Conservation (phyloP, 2,329 filamentous ascomycete species). For the Aspergillus sergii region DNA sequence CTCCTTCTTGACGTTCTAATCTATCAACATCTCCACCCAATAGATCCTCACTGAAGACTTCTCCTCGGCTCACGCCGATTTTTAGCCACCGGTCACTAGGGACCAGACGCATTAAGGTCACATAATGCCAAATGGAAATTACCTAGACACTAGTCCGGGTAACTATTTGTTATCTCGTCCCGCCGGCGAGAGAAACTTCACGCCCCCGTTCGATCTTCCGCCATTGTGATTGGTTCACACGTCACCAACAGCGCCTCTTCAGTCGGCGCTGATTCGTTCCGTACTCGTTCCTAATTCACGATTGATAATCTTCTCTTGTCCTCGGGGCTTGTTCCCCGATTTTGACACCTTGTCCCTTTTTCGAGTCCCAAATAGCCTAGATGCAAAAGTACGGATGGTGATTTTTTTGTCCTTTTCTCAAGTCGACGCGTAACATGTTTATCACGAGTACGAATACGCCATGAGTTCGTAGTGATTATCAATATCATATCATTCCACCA, state of each 20-base stretch:
- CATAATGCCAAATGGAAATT: not conserved
- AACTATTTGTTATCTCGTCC: conserved; percentile 22
- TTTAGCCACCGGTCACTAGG: not conserved
- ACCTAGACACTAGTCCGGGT: conserved; percentile 9
- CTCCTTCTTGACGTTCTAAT: conserved; percentile 6
- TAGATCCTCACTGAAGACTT: not conserved
- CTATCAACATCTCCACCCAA: conserved; percentile 9
- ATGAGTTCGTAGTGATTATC: too few relatives aligned
- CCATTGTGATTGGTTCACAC: conserved; percentile 13
- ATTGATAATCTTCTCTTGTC: conserved; percentile 2
- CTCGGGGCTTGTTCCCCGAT: not conserved
- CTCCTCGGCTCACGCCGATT: not conserved
- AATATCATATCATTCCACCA: not conserved
- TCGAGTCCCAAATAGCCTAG: not conserved
- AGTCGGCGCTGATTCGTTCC: not conserved
- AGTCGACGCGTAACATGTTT: not conserved
- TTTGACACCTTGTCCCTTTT: conserved; percentile 1
- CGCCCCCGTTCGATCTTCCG: conserved; percentile 19
- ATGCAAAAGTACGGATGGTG: not conserved
- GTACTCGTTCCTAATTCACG: conserved; percentile 1
- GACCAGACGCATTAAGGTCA: not conserved
- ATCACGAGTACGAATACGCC: not conserved
- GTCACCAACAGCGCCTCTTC: conserved; percentile 10
- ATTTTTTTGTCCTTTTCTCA: not conserved
- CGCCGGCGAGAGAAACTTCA: conserved; percentile 6